phyloP scores from a whole-genome alignment of 768 basidiomycete genomes.

The Strobilomyces dryophilus region DNA sequence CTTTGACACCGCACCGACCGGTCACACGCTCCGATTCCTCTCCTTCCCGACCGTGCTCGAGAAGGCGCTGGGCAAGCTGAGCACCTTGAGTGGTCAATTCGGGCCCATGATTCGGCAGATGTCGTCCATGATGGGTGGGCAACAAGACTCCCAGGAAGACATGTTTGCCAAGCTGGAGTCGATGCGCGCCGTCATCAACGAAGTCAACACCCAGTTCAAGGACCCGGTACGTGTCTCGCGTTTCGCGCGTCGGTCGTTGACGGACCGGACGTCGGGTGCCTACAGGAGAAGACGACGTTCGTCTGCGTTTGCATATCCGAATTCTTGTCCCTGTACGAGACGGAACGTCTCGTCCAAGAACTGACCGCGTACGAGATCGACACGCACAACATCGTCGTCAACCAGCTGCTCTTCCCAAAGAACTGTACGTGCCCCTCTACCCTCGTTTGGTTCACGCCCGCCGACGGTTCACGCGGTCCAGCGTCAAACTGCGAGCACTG shows the following conservation, averaged over 20 bases:
- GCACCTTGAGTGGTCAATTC: slow-evolving; percentile 88
- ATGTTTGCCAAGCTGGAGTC: slow-evolving; percentile 98
- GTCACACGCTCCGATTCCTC: slow-evolving; percentile 95
- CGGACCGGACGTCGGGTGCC: background rate
- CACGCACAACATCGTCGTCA: slow-evolving; percentile 98
- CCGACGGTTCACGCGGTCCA: slow-evolving; percentile 27
- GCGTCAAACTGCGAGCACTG: slow-evolving; percentile 96
- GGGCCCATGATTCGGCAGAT: slow-evolving; percentile 97
- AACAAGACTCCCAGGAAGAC: slow-evolving; percentile 87
- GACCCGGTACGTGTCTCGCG: slow-evolving; percentile 68
- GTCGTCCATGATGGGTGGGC: slow-evolving; percentile 95
- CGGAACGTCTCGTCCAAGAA: slow-evolving; percentile 96
- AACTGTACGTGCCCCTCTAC: slow-evolving; percentile 51
- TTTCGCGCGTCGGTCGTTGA: background rate
- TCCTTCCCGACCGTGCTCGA: slow-evolving; percentile 99
- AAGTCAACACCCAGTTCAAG: slow-evolving; percentile 99
- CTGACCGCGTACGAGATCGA: slow-evolving; percentile 93
- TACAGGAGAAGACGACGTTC: slow-evolving; percentile 95
- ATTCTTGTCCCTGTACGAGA: slow-evolving; percentile 97
- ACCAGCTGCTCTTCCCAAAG: slow-evolving; percentile 94
- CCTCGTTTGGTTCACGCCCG: background rate
- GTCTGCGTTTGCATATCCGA: slow-evolving; percentile 99
- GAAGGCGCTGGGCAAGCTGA: slow-evolving; percentile 94
- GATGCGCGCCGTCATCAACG: slow-evolving; percentile 95
- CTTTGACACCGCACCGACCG: slow-evolving; percentile 98